These are phyloP conservation scores for Myriosclerotinia duriaeana DNA, from an alignment of 2,329 filamentous ascomycete genomes.

Conservation along the genomic window DNA sequence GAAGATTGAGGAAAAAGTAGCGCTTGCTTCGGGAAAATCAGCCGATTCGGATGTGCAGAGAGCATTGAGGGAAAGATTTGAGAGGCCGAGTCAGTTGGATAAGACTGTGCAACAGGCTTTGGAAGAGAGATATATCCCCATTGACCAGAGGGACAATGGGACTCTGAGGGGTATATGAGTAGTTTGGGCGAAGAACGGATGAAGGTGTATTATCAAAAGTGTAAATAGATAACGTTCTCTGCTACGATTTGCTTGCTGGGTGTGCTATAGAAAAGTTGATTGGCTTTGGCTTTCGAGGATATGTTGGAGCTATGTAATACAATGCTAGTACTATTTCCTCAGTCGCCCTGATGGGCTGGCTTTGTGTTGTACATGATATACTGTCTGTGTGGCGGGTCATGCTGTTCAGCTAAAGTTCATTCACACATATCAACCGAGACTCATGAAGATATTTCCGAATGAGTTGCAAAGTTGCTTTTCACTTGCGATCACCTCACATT, in stretches of 20 bases:
- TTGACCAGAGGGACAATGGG: constrained; percentile 43
- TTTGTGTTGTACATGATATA: constrained; percentile 5
- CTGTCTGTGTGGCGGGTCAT: not conserved
- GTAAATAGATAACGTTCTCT: constrained; percentile 26
- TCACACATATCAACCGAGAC: not conserved
- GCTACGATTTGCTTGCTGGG: constrained; percentile 19
- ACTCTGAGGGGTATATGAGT: constrained; percentile 41
- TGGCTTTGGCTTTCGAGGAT: not conserved
- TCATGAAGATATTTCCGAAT: not conserved
- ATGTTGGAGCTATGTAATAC: constrained; percentile 4
- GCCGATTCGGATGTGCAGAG: constrained; percentile 43
- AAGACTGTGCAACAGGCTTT: constrained; percentile 55
- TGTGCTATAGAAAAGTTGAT: constrained; percentile 25
- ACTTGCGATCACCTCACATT: not conserved
- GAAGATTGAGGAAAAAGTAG: constrained; percentile 38
- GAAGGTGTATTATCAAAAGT: constrained; percentile 16
- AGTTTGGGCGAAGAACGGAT: not conserved
- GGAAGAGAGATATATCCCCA: constrained; percentile 54
- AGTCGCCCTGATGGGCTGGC: constrained; percentile 20
- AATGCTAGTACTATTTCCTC: constrained; percentile 15
- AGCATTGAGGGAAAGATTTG: constrained; percentile 55
- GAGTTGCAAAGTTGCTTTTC: not conserved
- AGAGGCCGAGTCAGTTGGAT: constrained; percentile 45
- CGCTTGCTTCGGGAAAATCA: constrained; percentile 24
- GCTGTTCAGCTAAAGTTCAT: not conserved